A percentile compares a stretch with the other conserved stretches of the same genome.
phyloP scores from a whole-genome alignment of 139 green algal genomes.

The Chlamydomonas applanata region DNA sequence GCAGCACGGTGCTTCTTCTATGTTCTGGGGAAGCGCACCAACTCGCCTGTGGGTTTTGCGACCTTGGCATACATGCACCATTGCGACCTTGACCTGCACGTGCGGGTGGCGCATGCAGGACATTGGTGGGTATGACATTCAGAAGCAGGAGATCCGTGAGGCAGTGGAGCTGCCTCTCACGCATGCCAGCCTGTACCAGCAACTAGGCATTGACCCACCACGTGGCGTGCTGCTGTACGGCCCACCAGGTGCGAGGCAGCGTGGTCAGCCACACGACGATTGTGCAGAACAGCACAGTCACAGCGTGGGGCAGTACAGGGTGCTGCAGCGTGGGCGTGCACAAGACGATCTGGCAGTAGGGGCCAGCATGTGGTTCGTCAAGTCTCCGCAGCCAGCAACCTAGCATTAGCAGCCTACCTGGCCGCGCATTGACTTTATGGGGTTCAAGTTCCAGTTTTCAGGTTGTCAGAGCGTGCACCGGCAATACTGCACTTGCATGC shows the following conservation, averaged over 20 bases:
- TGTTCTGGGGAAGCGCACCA: no score
- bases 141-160: slow-evolving; percentile 99
- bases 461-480: neutral
- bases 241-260: slow-evolving; percentile 45
- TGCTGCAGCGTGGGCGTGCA: neutral
- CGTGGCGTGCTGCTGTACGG: slow-evolving; percentile 96
- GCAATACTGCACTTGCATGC: neutral
- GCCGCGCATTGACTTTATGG: neutral
- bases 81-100: no score
- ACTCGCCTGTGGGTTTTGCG: neutral
- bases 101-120: slow-evolving; percentile 54
- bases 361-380: neutral
- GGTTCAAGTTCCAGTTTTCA: no score
- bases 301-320: no score
- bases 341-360: neutral
- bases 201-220: slow-evolving; percentile 96
- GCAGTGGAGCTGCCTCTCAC: slow-evolving; percentile 98
- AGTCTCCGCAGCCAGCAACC: no score
- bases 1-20: no score
- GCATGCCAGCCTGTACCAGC: slow-evolving; percentile 92
- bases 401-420: no score
- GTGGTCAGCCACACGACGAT: slow-evolving; percentile 15
- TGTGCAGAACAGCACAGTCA: neutral
- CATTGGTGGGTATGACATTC: slow-evolving; percentile 97
- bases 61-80: neutral